Conservation (phyloP, 1,284 basidiomycete genomes). For the Neolentinus lepideus region DNA sequence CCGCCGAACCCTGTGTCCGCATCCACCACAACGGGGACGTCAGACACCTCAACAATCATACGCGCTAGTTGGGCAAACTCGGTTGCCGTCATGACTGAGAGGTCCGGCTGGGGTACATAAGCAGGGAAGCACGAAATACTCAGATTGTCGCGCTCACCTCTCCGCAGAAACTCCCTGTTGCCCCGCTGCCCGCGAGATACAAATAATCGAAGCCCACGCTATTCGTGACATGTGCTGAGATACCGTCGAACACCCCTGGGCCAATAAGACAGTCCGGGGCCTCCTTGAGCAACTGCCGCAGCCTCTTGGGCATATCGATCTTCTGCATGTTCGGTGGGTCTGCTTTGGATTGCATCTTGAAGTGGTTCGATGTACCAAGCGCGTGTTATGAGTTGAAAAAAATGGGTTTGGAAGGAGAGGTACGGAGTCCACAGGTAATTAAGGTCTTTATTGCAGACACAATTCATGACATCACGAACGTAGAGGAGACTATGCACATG, state of each 20-base stretch:
- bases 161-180: conserved; percentile 18
- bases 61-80: conserved; percentile 18
- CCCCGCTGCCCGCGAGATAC: conserved; percentile 19
- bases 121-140: not conserved
- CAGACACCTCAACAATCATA: conserved; percentile 16
- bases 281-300: conserved; percentile 1
- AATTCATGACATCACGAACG: not conserved
- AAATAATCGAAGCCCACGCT: conserved; percentile 17
- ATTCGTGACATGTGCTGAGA: conserved; percentile 19
- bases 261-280: conserved; percentile 14
- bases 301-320: not conserved
- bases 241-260: conserved; percentile 19
- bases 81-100: conserved; percentile 17
- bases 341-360: not conserved
- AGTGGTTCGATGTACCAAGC: not conserved
- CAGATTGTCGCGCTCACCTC: not conserved
- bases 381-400: not conserved
- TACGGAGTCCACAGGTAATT: not conserved
- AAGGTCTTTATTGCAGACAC: not conserved
- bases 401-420: not conserved
- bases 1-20: conserved; percentile 21
- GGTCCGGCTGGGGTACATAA: conserved; percentile 12
- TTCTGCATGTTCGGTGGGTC: not conserved
- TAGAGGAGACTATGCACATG: too few relatives aligned
- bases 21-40: conserved; percentile 18